Evolutionary conservation across 2,329 filamentous ascomycete species (phyloP), one percentile per base, ranked within the genome.

Genomic region (Colletotrichum sp.): DNA sequence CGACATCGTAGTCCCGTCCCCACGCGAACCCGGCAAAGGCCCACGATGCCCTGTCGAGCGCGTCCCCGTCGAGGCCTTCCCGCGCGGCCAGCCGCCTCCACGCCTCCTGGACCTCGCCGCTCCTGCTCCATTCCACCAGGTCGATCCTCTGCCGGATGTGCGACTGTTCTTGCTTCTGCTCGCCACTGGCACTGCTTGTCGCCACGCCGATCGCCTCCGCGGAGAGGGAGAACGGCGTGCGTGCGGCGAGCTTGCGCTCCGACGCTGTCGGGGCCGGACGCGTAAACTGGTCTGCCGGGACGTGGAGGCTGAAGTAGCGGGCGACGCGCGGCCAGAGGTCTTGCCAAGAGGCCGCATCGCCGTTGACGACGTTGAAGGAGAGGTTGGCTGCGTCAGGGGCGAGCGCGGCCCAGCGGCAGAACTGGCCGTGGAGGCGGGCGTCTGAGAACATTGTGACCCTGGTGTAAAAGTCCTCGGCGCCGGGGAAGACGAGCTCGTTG

Each of bases 341-440:
- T 78, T 86, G 83, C 84, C 85, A 87, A 70, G 80, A 84, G 75
- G 86, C 82, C 1, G 80, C 79, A 73, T 88, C 86, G 62, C 85
- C 86, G 65, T 87, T 87, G 63, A 84, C 80, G 8, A 86, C 82
- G 76, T 87, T 87, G 80, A 87, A 87, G 8, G 83, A 84, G 71
- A 87, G 79, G 72, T 86, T 85, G 8, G 77, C 83, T 2, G 83
- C 82, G 2, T 80, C 83, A 79, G 65, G 65, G 18, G 67, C 77
- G 10, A 64, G 32, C 9, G 32, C 32, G 12, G 34, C 32, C 62
- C 34, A 64, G n/a, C 10, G 63, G 39, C 39, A 52, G 36, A 66
- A 52, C 10, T 32, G 81, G 76, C 84, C 84, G 69, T 86, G 83
- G 15, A 85, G 72, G 21, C 71, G 71, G n/a, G 82, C 79, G 21